phyloP scores from a whole-genome alignment of 805 yeast species.

The Starmerella ratchasimensis region DNA sequence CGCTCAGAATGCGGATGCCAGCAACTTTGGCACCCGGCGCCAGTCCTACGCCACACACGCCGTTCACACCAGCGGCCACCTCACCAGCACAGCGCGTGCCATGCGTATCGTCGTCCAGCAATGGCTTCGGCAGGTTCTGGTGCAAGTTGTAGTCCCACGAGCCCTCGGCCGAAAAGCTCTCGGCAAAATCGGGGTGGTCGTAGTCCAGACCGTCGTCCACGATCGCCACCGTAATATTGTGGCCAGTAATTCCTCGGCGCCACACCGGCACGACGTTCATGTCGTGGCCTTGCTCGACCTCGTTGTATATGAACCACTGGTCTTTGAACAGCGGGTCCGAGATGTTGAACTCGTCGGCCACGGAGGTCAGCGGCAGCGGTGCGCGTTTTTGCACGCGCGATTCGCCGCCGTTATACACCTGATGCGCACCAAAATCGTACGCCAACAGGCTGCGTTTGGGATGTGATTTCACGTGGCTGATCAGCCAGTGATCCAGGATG shows the following conservation, averaged over 20 bases:
- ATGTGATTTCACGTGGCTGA: conserved; percentile 10
- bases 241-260: conserved; percentile 68
- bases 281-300: conserved; percentile 62
- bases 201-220: conserved; percentile 91
- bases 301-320: conserved; percentile 90
- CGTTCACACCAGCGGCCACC: conserved; percentile 72
- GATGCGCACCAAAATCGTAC: conserved; percentile 2
- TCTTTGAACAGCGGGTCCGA: conserved; percentile 67
- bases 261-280: conserved; percentile 78
- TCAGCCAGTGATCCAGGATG: conserved; percentile 21
- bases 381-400: conserved; percentile 10
- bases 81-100: conserved; percentile 99
- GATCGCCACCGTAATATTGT: conserved; percentile 70
- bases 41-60: conserved; percentile 92
- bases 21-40: conserved; percentile 77
- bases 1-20: conserved; percentile 81
- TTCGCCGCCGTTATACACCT: conserved; percentile 5
- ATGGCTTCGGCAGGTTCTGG: conserved; percentile 62
- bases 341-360: conserved; percentile 39
- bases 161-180: conserved; percentile 51
- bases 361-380: conserved; percentile 9
- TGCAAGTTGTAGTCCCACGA: conserved; percentile 89
- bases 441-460: conserved; percentile 3
- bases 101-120: conserved; percentile 70
- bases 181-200: conserved; percentile 56